These are phyloP conservation scores for Starmera amethionina DNA, from an alignment of 805 yeast genomes.

Conservation along the genomic window DNA sequence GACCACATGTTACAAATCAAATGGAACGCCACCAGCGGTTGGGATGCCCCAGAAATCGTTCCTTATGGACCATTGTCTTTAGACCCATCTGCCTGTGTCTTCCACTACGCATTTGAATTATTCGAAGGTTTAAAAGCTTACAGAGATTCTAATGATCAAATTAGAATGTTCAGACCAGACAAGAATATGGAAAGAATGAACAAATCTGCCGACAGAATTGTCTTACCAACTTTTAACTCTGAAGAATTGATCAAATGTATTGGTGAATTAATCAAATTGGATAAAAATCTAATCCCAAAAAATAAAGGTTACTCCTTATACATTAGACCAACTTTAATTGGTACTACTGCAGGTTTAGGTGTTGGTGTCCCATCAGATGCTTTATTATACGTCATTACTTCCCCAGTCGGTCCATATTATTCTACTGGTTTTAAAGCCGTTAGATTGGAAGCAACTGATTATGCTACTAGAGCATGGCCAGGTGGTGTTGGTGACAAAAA, in stretches of 20 bases:
- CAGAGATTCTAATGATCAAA: slow-evolving; percentile 46
- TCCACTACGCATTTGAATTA: slow-evolving; percentile 91
- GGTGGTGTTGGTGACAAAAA: slow-evolving; percentile 96
- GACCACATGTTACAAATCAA: slow-evolving; percentile 82
- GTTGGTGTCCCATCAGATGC: slow-evolving; percentile 79
- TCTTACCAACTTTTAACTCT: slow-evolving; percentile 77
- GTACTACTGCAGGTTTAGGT: slow-evolving; percentile 84
- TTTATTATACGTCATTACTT: slow-evolving; percentile 73
- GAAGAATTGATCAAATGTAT: slow-evolving; percentile 70
- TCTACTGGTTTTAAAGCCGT: slow-evolving; percentile 95
- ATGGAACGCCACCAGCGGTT: slow-evolving; percentile 71
- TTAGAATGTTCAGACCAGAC: slow-evolving; percentile 85
- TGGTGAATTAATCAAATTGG: slow-evolving; percentile 66
- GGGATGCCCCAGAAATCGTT: slow-evolving; percentile 82
- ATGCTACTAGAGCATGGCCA: slow-evolving; percentile 98
- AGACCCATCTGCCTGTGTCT: slow-evolving; percentile 85
- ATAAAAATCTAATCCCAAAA: slow-evolving; percentile 70
- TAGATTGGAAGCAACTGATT: slow-evolving; percentile 85
- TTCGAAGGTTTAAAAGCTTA: slow-evolving; percentile 97
- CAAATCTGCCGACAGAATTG: slow-evolving; percentile 78
- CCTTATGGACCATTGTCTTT: slow-evolving; percentile 71
- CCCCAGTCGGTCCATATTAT: slow-evolving; percentile 97
- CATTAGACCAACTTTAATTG: slow-evolving; percentile 91
- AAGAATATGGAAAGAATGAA: slow-evolving; percentile 90
- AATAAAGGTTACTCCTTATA: slow-evolving; percentile 87